phyloP scores from a whole-genome alignment of 441 rosid species.

The Pelargonium fulgidum region DNA sequence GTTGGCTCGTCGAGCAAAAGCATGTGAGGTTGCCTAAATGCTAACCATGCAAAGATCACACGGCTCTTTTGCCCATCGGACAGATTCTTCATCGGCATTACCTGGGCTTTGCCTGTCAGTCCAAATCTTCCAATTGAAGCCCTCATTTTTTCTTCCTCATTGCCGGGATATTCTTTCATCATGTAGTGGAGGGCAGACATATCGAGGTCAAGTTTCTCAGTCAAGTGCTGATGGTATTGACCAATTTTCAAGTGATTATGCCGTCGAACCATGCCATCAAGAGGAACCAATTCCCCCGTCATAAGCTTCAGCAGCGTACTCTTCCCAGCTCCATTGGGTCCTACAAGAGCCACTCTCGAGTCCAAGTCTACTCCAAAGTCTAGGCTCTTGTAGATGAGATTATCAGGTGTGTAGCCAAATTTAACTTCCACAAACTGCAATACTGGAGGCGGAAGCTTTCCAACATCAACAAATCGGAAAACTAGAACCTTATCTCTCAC shows the following conservation, averaged over 20 bases:
- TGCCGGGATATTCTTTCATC: neutral
- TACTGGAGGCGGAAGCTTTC: slow-evolving; percentile 28
- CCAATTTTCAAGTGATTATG: slow-evolving; percentile 24
- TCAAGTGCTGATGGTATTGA: slow-evolving; percentile 25
- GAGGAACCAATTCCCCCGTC: slow-evolving; percentile 25
- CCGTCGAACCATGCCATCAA: slow-evolving; percentile 27
- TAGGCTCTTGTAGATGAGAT: slow-evolving; percentile 22
- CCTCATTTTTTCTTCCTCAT: neutral
- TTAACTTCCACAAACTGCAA: slow-evolving; percentile 26
- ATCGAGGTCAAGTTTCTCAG: slow-evolving; percentile 23
- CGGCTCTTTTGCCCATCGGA: slow-evolving; percentile 1
- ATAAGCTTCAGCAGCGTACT: slow-evolving; percentile 25
- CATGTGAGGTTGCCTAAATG: neutral
- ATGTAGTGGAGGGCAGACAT: neutral
- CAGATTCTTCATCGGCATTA: neutral
- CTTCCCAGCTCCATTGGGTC: slow-evolving; percentile 28
- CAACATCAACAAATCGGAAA: slow-evolving; percentile 24
- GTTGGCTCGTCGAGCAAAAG: neutral
- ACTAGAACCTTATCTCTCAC: slow-evolving; percentile 21
- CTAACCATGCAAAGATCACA: neutral
- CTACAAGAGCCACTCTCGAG: slow-evolving; percentile 24
- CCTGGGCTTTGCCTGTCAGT: neutral
- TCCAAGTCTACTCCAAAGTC: slow-evolving; percentile 28
- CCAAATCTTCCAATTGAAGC: neutral
- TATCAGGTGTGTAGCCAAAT: slow-evolving; percentile 24